Conservation (phyloP, 352 stramenopile species). For the Pythium aristosporum region DNA sequence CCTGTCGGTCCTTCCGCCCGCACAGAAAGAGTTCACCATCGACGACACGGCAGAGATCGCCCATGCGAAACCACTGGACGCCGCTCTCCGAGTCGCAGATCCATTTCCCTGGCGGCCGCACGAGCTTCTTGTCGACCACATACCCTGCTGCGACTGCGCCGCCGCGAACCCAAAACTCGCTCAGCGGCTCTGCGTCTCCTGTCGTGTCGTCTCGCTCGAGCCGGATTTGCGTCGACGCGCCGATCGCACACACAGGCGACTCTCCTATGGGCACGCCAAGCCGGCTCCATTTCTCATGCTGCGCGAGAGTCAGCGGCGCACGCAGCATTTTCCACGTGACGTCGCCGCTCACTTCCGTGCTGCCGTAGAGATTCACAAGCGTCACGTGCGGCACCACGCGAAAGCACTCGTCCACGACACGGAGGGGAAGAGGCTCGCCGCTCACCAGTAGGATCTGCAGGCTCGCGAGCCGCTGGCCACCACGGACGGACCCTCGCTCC, state of each 20-base stretch:
- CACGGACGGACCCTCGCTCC: not conserved
- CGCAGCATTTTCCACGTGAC: conserved; percentile 45
- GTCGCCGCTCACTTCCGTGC: conserved; percentile 64
- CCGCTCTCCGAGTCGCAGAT: not conserved
- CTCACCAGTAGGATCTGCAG: conserved; percentile 51
- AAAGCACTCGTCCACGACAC: conserved; percentile 26
- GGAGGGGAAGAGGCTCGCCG: conserved; percentile 40
- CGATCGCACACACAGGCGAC: conserved; percentile 26
- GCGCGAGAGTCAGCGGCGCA: conserved; percentile 17
- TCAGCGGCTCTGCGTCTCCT: not conserved
- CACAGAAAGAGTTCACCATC: conserved; percentile 37
- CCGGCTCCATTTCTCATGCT: conserved; percentile 31
- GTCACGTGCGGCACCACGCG: conserved; percentile 28
- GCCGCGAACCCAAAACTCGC: conserved; percentile 42
- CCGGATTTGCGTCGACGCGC: conserved; percentile 19
- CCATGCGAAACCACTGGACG: conserved; percentile 36
- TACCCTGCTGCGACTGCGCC: conserved; percentile 38
- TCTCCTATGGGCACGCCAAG: conserved; percentile 49
- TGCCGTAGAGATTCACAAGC: conserved; percentile 66
- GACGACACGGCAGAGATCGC: conserved; percentile 42
- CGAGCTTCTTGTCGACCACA: conserved; percentile 10
- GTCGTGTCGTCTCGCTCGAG: conserved; percentile 24
- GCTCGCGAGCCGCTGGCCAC: conserved; percentile 8
- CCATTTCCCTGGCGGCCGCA: not conserved
- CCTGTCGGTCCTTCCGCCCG: conserved; percentile 42